Conservation (phyloP, 352 stramenopile genomes). For the Phytophthora meadii region DNA sequence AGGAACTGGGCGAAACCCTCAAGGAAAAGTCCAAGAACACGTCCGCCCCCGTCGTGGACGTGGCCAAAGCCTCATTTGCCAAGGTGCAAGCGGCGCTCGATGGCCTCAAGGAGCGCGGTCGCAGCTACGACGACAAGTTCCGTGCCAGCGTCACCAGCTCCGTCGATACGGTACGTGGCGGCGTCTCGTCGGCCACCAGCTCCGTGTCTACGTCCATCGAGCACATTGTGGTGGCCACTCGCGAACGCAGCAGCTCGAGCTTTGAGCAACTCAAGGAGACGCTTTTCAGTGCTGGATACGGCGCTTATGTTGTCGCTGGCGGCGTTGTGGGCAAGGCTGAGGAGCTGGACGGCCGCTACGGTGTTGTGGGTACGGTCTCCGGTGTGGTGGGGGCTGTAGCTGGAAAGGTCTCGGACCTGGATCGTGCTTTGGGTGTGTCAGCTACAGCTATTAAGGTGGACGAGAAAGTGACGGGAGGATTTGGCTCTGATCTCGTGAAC, state of each 20-base stretch:
- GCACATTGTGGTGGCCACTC: slow-evolving; percentile 66
- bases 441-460: slow-evolving; percentile 73
- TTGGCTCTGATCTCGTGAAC: slow-evolving; percentile 62
- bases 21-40: slow-evolving; percentile 61
- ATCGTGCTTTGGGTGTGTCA: slow-evolving; percentile 69
- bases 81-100: slow-evolving; percentile 63
- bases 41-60: slow-evolving; percentile 55
- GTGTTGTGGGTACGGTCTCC: slow-evolving; percentile 57
- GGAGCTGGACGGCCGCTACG: slow-evolving; percentile 64
- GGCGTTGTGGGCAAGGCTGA: slow-evolving; percentile 64
- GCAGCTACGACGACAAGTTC: slow-evolving; percentile 77
- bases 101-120: slow-evolving; percentile 61
- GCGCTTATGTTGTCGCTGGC: slow-evolving; percentile 60
- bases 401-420: slow-evolving; percentile 59
- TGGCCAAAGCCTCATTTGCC: slow-evolving; percentile 61
- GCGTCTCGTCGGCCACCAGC: slow-evolving; percentile 42
- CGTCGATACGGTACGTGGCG: slow-evolving; percentile 51
- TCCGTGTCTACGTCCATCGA: slow-evolving; percentile 75
- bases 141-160: slow-evolving; percentile 49
- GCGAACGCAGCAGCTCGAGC: slow-evolving; percentile 57
- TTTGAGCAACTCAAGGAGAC: slow-evolving; percentile 69
- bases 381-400: slow-evolving; percentile 58
- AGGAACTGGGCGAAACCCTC: slow-evolving; percentile 58
- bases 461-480: slow-evolving; percentile 75
- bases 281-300: slow-evolving; percentile 59